Conservation (phyloP, 1,284 basidiomycete genomes). For the Naganishia sp. region DNA sequence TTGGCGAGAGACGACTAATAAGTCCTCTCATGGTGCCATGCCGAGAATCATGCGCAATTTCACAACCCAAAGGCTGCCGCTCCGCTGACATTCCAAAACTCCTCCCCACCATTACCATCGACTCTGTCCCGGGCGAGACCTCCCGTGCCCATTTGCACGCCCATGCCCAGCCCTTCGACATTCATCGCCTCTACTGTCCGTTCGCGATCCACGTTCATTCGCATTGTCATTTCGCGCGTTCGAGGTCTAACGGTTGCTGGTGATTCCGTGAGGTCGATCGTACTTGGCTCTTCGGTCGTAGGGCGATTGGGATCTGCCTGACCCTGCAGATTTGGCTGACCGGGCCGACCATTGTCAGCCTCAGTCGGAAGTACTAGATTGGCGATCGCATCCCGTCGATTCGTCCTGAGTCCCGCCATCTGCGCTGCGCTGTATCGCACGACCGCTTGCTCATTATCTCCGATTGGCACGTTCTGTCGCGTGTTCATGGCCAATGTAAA, state of each 20-base stretch:
- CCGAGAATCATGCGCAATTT: not conserved
- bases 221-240: not conserved
- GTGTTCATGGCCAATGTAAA: slow-evolving; percentile 24
- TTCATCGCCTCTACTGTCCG: slow-evolving; percentile 20
- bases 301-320: not conserved
- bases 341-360: not conserved
- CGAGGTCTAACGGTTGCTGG: slow-evolving; percentile 1
- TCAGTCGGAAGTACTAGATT: not conserved
- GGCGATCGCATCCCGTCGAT: slow-evolving; percentile 7
- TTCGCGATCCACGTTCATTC: slow-evolving; percentile 22
- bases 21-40: too few species aligned
- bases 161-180: slow-evolving; percentile 15
- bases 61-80: slow-evolving; percentile 8
- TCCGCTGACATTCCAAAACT: slow-evolving; percentile 15
- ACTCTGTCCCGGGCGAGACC: slow-evolving; percentile 1
- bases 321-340: not conserved
- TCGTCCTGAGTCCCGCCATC: not conserved
- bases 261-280: slow-evolving; percentile 9
- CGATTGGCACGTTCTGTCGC: slow-evolving; percentile 21
- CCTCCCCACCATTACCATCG: not conserved
- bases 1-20: too few species aligned
- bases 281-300: not conserved
- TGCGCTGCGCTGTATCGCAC: not conserved
- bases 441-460: slow-evolving; percentile 13
- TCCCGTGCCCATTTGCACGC: slow-evolving; percentile 1